phyloP scores from a whole-genome alignment of 768 basidiomycete genomes.

The Psilocybe cyanescens region DNA sequence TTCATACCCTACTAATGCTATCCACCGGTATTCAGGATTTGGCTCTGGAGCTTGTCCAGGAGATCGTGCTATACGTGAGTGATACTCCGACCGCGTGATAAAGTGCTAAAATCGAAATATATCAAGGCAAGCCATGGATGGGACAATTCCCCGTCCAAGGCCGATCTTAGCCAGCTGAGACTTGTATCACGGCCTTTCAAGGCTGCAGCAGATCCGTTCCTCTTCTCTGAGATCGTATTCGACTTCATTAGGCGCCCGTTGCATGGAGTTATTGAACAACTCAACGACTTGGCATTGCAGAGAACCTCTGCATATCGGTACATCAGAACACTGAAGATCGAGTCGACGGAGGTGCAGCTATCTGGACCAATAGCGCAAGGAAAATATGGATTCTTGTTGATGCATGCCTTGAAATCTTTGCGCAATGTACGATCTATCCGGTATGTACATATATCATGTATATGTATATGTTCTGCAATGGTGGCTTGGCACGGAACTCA shows the following conservation, averaged over 20 bases:
- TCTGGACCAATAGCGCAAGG: background rate
- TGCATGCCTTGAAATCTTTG: slow-evolving; percentile 3
- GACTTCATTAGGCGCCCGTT: slow-evolving; percentile 3
- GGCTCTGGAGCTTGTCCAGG: slow-evolving; percentile 14
- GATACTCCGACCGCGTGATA: background rate
- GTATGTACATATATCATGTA: slow-evolving; percentile 1
- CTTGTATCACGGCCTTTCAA: slow-evolving; percentile 9
- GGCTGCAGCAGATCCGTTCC: slow-evolving; percentile 7
- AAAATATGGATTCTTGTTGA: background rate
- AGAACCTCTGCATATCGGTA: background rate
- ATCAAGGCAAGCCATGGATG: background rate
- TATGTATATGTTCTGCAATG: too few relatives aligned
- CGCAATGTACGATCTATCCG: slow-evolving; percentile 5
- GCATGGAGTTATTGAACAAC: background rate
- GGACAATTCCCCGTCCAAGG: background rate
- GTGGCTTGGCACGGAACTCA: background rate
- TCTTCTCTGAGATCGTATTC: slow-evolving; percentile 11
- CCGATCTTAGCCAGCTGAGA: background rate
- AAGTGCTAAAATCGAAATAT: background rate
- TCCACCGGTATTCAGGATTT: slow-evolving; percentile 8
- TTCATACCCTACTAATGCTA: background rate
- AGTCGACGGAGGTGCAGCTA: slow-evolving; percentile 1
- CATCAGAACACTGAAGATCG: slow-evolving; percentile 3
- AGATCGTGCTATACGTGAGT: slow-evolving; percentile 12
- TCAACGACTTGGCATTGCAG: background rate